Conservation (phyloP, 1,284 basidiomycete species). For the Ustilago hordei region DNA sequence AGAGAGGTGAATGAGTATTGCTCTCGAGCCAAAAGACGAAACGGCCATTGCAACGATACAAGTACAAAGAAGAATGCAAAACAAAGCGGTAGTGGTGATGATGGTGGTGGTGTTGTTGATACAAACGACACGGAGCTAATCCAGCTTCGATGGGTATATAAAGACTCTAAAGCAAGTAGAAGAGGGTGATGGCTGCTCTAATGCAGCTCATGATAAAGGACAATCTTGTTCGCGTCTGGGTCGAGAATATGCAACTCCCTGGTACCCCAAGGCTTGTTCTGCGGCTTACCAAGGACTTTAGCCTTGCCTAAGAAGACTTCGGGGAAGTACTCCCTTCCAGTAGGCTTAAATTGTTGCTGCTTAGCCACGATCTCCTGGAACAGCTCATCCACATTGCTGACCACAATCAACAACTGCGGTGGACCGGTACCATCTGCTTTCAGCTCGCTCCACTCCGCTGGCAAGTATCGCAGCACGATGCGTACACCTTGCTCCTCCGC, state of each 20-base stretch:
- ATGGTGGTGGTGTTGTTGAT: slow-evolving; percentile 4
- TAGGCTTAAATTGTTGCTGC: slow-evolving; percentile 47
- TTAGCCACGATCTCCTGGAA: slow-evolving; percentile 42
- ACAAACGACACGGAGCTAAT: slow-evolving; percentile 1
- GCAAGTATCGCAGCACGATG: slow-evolving; percentile 39
- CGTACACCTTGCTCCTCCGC: slow-evolving; percentile 43
- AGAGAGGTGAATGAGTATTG: slow-evolving; percentile 11
- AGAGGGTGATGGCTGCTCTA: background rate
- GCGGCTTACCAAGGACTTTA: slow-evolving; percentile 47
- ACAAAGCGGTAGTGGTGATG: background rate
- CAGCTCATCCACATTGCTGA: slow-evolving; percentile 50
- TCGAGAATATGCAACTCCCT: slow-evolving; percentile 55
- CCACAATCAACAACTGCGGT: slow-evolving; percentile 44
- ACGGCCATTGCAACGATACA: slow-evolving; percentile 7
- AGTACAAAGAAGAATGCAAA: slow-evolving; percentile 9
- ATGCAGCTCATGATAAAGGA: slow-evolving; percentile 45
- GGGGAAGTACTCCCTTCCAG: slow-evolving; percentile 56
- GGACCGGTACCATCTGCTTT: slow-evolving; percentile 45
- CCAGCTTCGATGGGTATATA: slow-evolving; percentile 9
- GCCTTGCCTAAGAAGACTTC: slow-evolving; percentile 45
- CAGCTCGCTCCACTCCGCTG: slow-evolving; percentile 50
- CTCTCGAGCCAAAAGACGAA: background rate
- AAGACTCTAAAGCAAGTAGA: background rate
- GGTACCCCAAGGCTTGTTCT: slow-evolving; percentile 58
- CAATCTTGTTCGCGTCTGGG: slow-evolving; percentile 57